Evolutionary conservation across 2,329 filamentous ascomycete species (phyloP).

Genomic region (Plectosphaerella plurivora): DNA sequence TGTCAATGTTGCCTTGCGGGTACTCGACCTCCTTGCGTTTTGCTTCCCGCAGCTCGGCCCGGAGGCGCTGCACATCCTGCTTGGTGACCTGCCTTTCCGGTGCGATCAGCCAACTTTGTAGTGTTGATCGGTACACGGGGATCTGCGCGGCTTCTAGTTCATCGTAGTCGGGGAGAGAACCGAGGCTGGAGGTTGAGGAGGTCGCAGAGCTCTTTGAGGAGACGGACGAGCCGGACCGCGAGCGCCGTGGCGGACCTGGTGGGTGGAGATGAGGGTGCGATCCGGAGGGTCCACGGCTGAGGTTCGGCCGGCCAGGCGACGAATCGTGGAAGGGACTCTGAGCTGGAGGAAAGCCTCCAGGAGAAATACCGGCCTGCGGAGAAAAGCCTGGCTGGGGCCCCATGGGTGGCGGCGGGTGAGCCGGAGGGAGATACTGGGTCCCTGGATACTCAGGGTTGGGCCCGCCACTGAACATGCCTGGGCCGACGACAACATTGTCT

Average conservation of each 20-base stretch:
- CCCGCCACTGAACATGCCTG: conserved; percentile 2
- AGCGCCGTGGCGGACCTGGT: conserved; percentile 12
- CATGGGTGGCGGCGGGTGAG: not conserved
- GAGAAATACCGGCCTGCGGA: not conserved
- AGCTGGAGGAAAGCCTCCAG: not conserved
- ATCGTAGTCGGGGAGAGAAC: conserved; percentile 50
- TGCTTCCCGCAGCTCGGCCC: conserved; percentile 29
- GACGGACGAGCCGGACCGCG: conserved; percentile 28
- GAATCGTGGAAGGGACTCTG: not conserved
- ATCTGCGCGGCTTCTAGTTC: conserved; percentile 44
- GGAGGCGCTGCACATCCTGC: conserved; percentile 35
- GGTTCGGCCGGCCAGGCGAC: no score
- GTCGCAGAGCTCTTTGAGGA: conserved; percentile 20
- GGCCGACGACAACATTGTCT: conserved; percentile 8
- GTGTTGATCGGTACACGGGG: conserved; percentile 35
- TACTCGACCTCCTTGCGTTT: not conserved
- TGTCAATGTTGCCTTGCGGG: conserved; percentile 18
- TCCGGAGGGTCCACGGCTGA: not conserved
- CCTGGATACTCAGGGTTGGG: not conserved
- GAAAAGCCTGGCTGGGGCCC: no score
- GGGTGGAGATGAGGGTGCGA: not conserved
- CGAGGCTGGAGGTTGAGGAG: conserved; percentile 34
- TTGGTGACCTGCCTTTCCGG: conserved; percentile 46
- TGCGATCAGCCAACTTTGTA: conserved; percentile 44
- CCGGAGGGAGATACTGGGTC: not conserved